A percentile compares a stretch with the other conserved stretches of the same genome.
Evolutionary conservation across 495 filamentous ascomycete species (phyloP).

Genomic region (Neurospora sp.): DNA sequence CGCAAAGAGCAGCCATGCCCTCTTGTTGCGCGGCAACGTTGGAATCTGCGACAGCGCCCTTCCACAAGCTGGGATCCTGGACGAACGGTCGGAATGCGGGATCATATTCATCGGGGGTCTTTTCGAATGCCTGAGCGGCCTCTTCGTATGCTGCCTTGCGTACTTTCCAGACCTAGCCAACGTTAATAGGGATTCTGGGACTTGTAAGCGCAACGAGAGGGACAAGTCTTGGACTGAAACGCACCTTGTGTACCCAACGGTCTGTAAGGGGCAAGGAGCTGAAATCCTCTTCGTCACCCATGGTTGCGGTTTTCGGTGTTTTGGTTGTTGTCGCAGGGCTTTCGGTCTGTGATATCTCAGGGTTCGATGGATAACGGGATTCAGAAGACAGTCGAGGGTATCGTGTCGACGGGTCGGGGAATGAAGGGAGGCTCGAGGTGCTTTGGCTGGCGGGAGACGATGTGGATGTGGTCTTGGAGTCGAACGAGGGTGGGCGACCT

Average conservation of each 20-base stretch:
- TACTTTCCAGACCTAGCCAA: constrained; percentile 80
- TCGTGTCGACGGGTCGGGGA: constrained; percentile 1
- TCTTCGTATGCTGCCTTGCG: constrained; percentile 93
- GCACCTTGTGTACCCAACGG: constrained; percentile 78
- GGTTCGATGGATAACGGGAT: background rate
- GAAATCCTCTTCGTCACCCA: constrained; percentile 79
- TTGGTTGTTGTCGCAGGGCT: background rate
- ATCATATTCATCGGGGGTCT: constrained; percentile 76
- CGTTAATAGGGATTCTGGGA: constrained; percentile 1
- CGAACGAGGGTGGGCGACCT: constrained; percentile 7
- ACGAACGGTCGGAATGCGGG: constrained; percentile 78
- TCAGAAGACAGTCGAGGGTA: background rate
- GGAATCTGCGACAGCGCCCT: constrained; percentile 84
- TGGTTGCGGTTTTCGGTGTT: constrained; percentile 20
- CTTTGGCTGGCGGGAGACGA: constrained; percentile 1
- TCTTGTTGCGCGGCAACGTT: constrained; percentile 97
- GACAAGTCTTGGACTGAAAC: constrained; percentile 7
- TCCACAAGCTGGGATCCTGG: constrained; percentile 79
- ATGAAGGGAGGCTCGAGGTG: background rate
- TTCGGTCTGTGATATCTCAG: background rate
- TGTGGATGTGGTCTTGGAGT: background rate
- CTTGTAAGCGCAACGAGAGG: background rate
- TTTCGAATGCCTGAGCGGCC: constrained; percentile 74
- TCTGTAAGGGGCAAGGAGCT: constrained; percentile 71
- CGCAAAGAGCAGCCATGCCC: constrained; percentile 73